Base-by-base conservation (phyloP, 1,284 basidiomycete genomes). In the Afroboletus lepidellus region DNA sequence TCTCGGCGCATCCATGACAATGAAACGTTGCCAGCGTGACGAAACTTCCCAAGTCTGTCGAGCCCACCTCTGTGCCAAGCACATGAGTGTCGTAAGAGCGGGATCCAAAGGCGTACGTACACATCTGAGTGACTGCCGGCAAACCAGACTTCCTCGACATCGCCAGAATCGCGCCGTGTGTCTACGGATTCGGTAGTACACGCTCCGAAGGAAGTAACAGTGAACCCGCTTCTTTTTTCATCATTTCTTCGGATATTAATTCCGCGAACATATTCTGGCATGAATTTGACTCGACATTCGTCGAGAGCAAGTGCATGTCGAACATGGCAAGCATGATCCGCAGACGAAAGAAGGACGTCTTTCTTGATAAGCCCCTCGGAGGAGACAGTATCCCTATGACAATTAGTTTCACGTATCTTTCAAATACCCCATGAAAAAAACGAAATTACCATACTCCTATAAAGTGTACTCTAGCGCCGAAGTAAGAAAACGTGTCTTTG, bases 221-320 rank as follows among this genome's bases (percentile, higher is more conserved):
- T n/a, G n/a, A n/a, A n/a, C n/a, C n/a, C n/a, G n/a, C n/a, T n/a
- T n/a, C n/a, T n/a, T 27, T 23, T 46, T 2, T 18, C 55, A 85
- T 51, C 43, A 24, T 49, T 12, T 3, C 41, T 42, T 36, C 34
- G 50, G 27, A 53, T 25, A n/a, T 67, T 64, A 63, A 66, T 56
- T 41, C 67, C 67, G 9, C 54, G 50, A 29, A 65, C 65, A 29
- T 72, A 71, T 48, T 77, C 75, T 1, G 74, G 73, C 55, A 72
- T 64, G 53, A 77, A 77, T 47, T 75, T 75, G 39, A 74, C 64
- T 52, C 72, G 69, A 21, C 58, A 62, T 50, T 75, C 73, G 46
- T 76, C 74, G 8, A 76, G 67, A 18, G 72, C 70, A 15, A 75
- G 66, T 0, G 73, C 74, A 27, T 77, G 75, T n/a, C 75, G 68